A percentile compares a stretch with the other conserved stretches of the same genome.
phyloP scores from a whole-genome alignment of 2,329 filamentous ascomycete genomes.

The Talaromyces sp. region DNA sequence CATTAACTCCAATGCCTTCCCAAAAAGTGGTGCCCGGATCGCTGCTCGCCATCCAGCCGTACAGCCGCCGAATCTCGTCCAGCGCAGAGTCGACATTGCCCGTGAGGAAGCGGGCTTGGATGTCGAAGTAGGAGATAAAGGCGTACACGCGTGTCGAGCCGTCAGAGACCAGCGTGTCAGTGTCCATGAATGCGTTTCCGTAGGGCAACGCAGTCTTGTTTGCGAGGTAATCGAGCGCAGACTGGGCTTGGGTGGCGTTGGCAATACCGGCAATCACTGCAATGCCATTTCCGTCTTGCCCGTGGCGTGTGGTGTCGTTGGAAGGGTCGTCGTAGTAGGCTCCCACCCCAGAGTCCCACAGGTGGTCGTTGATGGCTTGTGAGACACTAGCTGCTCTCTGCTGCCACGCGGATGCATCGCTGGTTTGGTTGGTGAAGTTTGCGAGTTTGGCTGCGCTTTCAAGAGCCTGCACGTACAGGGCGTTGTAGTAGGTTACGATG shows the following conservation, averaged over 20 bases:
- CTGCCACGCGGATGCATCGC: constrained; percentile 9
- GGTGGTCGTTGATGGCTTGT: constrained; percentile 7
- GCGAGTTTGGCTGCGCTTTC: constrained; percentile 12
- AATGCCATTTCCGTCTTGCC: constrained; percentile 14
- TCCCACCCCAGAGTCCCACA: constrained; percentile 11
- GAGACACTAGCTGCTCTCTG: constrained; percentile 6
- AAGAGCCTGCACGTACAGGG: constrained; percentile 14
- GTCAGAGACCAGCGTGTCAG: constrained; percentile 29
- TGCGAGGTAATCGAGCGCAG: constrained; percentile 36
- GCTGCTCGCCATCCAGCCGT: constrained; percentile 45
- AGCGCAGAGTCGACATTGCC: constrained; percentile 32
- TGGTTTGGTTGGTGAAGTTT: constrained; percentile 5
- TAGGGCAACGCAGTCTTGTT: constrained; percentile 33
- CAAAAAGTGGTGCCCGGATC: constrained; percentile 47
- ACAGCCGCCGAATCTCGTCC: constrained; percentile 43
- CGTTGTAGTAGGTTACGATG: constrained; percentile 47
- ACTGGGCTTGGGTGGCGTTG: constrained; percentile 11
- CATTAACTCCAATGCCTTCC: constrained; percentile 45
- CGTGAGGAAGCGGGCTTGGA: constrained; percentile 42
- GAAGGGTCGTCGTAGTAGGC: constrained; percentile 10
- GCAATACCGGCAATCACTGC: constrained; percentile 25
- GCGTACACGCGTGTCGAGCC: constrained; percentile 46
- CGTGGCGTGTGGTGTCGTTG: constrained; percentile 11
- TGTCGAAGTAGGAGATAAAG: constrained; percentile 50
- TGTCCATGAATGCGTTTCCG: constrained; percentile 51